Evolutionary conservation across 768 basidiomycete genomes (phyloP), one percentile per base, ranked within the genome.

Genomic region (Filobasidium wieringae): DNA sequence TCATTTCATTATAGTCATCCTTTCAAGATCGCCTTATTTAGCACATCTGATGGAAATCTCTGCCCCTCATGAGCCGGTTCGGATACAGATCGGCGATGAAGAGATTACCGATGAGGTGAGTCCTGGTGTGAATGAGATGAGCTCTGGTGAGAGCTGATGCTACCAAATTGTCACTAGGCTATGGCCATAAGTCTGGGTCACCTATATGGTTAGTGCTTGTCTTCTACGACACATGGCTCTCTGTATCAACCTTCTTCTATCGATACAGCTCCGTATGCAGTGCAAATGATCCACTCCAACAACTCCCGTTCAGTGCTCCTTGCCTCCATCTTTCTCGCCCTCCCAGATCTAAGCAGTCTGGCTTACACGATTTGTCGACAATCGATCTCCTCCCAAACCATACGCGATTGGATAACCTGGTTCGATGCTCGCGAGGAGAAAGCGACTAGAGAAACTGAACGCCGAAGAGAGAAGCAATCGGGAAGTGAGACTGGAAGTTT

Each of bases 291-390:
- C 64, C 80, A 80, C 66, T 80, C 85, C 51, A 80, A 83, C 68
- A 91, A 91, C 74, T 85, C 88, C 57, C 83, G 88, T 68, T 84
- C 82, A 19, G 85, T 89, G 36, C 82, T 93, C 51, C 87, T 88
- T 45, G 85, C 88, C 43, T 86, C 85, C 14, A 87, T 84, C 73
- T 77, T 89, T 32, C 80, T 91, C 43, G 88, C 87, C 41, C 86
- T 91, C 85, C 82, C 88, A 43, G 87, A 91, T 33, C 77, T 92
- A 33, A 85, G 84, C 73, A 79, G 79, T 62, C 84, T 84, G 67
- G 81, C 89, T 22, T 91, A 90, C 72, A 81, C 82, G 53, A 76
- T 82, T 49, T 88, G 86, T 77, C 80, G 81, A 65, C 81, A 80
- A 59, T 86, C 85, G 37, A 84, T 93, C 75, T 79, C 78, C 43